Conservation (phyloP, 495 filamentous ascomycete genomes). For the Xylaria telfairii region DNA sequence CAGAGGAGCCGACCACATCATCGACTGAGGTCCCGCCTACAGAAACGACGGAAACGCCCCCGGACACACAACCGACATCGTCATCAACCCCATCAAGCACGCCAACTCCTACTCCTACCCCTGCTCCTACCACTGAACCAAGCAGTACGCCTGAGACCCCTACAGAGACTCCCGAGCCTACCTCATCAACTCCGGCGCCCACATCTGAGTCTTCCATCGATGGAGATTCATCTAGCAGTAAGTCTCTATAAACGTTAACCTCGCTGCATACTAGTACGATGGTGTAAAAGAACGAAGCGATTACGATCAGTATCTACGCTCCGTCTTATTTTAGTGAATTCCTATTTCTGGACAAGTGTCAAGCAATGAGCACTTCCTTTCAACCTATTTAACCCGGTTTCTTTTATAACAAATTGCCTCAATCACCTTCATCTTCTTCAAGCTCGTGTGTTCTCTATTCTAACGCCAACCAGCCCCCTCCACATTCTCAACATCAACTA, state of each 20-base stretch:
- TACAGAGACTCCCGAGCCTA: neutral
- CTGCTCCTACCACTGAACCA: constrained; percentile 28
- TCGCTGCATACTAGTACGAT: neutral
- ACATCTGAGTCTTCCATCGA: constrained; percentile 19
- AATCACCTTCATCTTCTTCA: neutral
- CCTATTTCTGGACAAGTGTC: neutral
- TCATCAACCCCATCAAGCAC: constrained; percentile 21
- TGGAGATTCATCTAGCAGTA: constrained; percentile 8
- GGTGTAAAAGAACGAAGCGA: neutral
- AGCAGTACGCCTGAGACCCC: neutral
- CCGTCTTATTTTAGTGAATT: neutral
- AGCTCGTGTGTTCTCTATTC: neutral
- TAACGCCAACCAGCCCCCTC: constrained; percentile 28
- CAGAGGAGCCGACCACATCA: constrained; percentile 16
- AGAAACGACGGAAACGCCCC: constrained; percentile 17
- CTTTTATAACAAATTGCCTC: neutral
- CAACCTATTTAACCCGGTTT: neutral
- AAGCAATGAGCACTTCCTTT: neutral
- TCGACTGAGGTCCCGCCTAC: constrained; percentile 9
- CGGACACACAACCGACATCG: constrained; percentile 24
- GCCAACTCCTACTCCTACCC: constrained; percentile 20
- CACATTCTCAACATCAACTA: constrained; percentile 30
- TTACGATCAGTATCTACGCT: neutral
- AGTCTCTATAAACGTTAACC: neutral
- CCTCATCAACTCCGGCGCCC: constrained; percentile 15